Base-by-base conservation (phyloP, 2,329 filamentous ascomycete genomes). In the Sarocladiaceae sp. region DNA sequence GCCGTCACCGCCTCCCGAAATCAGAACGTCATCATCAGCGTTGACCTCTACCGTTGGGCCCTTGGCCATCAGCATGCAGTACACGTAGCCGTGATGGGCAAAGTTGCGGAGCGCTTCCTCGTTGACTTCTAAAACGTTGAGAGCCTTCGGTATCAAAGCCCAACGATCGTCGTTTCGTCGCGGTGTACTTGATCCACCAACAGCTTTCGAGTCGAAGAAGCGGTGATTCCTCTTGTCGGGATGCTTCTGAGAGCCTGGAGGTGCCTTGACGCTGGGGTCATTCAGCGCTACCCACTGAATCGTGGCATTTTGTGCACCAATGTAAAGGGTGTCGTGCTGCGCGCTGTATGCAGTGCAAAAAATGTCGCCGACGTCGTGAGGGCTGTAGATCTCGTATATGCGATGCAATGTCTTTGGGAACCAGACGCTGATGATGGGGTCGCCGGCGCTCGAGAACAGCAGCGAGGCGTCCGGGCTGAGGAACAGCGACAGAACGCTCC, bases 341-440 rank as follows among this genome's bases (percentile, higher is more conserved):
- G 80, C 69, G 3, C 89, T 95, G 63, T 95, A 96, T 1, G 84
- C 85, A n/a, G 95, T 83, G 54, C 88, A 95, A 62, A 97, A 97
- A 47, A 98, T 81, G 66, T 98, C 93, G 48, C 93, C 93, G 32
- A 95, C 86, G 55, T 97, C 93, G 64, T 95, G 91, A 40, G 83
- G 84, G 50, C 89, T 94, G 69, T 95, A 95, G 49, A 97, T 86
- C 50, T 93, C 88, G 67, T 90, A 93, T 1, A 93, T 73, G 21
- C 85, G 82, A 45, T 76, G 77, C 61, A 95, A 82, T 5, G 80
- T 83, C 33, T 70, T 74, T 2, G 90, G 86, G 55, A 82, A 84
- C 93, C 93, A 98, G 33, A 95, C 88, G 61, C 95, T 96, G 58
- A 97, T 83, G 47, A 96, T 85, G 2, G 91, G 87, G 58, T 98